Evolutionary conservation across 2,329 filamentous ascomycete genomes (phyloP), one percentile per base, ranked within the genome.

Genomic region (Fusarium heterosporum): DNA sequence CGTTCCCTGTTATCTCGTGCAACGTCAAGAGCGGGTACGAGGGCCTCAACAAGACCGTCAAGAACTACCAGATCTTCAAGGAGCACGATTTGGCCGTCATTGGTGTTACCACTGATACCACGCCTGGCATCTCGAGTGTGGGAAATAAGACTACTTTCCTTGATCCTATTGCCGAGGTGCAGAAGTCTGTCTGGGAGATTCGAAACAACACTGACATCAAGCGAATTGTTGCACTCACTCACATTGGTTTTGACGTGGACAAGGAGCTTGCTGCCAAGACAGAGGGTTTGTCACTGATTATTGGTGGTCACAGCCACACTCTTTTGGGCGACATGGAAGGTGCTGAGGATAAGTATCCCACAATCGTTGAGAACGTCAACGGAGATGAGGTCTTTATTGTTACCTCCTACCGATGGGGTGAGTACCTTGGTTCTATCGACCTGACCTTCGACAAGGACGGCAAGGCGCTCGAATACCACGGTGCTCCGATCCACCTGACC

Each of bases 361-460:
- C 88, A 14, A 86, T 90, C 49, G 82, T 83, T 51, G 77, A 84
- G 28, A 89, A 90, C 74, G 76, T 81, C 63, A 84, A 87, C 48
- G 88, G 87, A 42, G 85, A 90, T 32, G 89, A 90, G 70, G 88
- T 90, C 48, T 90, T 90, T 72, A 83, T 90, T 70, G 88, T 91
- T 17, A 89, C 87, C 9, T 85, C 88, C 4, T 90, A 88, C 73
- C 84, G 87, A 64, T 90, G 89, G 89, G 88, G 88, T 50, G 87
- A 90, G 77, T 90, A 90, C 55, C 76, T 90, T 4, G 89, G 88
- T 57, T 88, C 88, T 74, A 90, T 90, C 66, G 87, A 90, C 64
- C 83, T 90, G 9, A 87, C 85, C 1, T 90, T 89, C 70, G 87
- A 89, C 68, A 66, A 79, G 6, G 77, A 85, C 3, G 89, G 89